phyloP scores from a whole-genome alignment of 2,329 filamentous ascomycete species.

The Epichloe coenophiala region DNA sequence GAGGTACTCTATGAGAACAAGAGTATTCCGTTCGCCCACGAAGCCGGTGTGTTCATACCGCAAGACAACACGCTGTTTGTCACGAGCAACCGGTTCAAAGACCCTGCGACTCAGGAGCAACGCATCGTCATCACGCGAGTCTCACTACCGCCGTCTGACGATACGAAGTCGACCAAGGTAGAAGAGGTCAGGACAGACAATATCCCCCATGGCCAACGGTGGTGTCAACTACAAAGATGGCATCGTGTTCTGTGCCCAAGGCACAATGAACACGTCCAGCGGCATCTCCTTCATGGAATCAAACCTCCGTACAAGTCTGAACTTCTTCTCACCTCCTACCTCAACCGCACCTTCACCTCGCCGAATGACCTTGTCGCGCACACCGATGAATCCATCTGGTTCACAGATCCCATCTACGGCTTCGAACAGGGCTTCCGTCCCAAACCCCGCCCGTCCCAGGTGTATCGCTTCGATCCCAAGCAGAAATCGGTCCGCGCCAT shows the following conservation, averaged over 20 bases:
- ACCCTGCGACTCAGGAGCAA: slow-evolving; percentile 9
- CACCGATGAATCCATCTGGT: slow-evolving; percentile 31
- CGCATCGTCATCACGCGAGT: slow-evolving; percentile 19
- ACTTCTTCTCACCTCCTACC: slow-evolving; percentile 24
- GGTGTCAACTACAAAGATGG: slow-evolving; percentile 31
- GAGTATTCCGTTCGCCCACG: slow-evolving; percentile 33
- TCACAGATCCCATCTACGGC: slow-evolving; percentile 36
- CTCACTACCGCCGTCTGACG: slow-evolving; percentile 7
- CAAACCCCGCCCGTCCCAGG: slow-evolving; percentile 28
- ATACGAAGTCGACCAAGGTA: slow-evolving; percentile 8
- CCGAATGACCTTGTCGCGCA: slow-evolving; percentile 33
- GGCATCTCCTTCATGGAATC: slow-evolving; percentile 21
- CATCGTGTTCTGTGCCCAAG: slow-evolving; percentile 29
- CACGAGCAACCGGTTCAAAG: slow-evolving; percentile 20
- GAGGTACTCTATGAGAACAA: slow-evolving; percentile 24
- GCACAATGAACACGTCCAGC: slow-evolving; percentile 12
- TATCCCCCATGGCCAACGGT: slow-evolving; percentile 33
- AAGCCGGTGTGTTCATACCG: slow-evolving; percentile 26
- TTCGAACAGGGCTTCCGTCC: slow-evolving; percentile 32
- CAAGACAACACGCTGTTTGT: slow-evolving; percentile 17
- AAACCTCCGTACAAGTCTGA: slow-evolving; percentile 16
- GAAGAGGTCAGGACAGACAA: slow-evolving; percentile 21
- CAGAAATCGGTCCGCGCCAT: slow-evolving; percentile 27
- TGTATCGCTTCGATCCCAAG: slow-evolving; percentile 31
- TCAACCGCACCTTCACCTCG: slow-evolving; percentile 33